These are phyloP conservation scores for Suillus hirtellus DNA, from an alignment of 768 basidiomycete species.

Conservation along the genomic window DNA sequence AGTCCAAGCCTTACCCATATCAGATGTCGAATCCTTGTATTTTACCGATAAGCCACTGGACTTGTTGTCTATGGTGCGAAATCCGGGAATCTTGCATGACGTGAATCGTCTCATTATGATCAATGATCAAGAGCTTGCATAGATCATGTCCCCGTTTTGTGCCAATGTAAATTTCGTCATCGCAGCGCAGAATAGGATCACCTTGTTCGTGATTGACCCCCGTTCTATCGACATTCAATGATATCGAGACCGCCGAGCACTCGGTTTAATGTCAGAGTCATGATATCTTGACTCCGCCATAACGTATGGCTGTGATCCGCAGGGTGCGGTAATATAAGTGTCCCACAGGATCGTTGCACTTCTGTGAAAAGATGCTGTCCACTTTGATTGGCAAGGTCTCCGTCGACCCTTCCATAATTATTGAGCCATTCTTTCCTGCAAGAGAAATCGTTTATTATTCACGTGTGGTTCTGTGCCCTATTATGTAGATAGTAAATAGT, in stretches of 20 bases:
- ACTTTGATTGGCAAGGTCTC: background rate
- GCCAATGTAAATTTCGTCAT: background rate
- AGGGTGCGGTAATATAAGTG: background rate
- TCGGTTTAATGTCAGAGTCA: background rate
- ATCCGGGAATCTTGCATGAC: background rate
- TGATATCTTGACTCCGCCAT: background rate
- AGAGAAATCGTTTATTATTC: background rate
- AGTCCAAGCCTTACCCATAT: background rate
- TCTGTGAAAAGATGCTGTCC: background rate
- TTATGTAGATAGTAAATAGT: conserved; percentile 1
- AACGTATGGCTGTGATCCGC: conserved; percentile 3
- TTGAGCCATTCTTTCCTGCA: background rate
- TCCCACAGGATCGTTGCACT: background rate
- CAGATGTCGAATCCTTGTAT: background rate
- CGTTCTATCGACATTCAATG: background rate
- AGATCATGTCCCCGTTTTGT: background rate
- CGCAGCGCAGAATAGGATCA: background rate
- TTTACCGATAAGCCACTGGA: background rate
- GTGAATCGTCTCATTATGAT: conserved; percentile 1
- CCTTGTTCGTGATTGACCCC: background rate
- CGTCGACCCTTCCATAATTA: conserved; percentile 8
- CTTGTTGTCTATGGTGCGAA: conserved; percentile 1
- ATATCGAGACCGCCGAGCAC: background rate
- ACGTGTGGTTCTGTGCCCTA: background rate
- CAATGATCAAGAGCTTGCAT: background rate